A percentile compares a stretch with the other conserved stretches of the same genome.
These are phyloP conservation scores for Lichtheimia hyalospora DNA, from an alignment of 371 early-diverging fungal genomes.

Conservation along the genomic window DNA sequence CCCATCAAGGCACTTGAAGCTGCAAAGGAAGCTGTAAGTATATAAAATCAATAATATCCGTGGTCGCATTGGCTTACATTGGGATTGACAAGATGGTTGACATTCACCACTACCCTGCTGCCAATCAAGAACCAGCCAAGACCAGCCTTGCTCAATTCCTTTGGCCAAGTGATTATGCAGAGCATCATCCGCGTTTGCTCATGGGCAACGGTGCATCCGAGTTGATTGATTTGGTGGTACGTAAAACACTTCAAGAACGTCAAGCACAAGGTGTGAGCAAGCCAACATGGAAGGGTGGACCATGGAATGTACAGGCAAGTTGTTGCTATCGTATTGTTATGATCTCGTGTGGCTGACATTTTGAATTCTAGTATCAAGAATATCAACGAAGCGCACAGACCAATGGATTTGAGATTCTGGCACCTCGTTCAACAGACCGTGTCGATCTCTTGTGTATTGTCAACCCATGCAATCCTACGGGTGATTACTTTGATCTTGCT, in stretches of 20 bases:
- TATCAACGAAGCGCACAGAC: slow-evolving; percentile 82
- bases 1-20: slow-evolving; percentile 72
- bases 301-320: slow-evolving; percentile 71
- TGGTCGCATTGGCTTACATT: background rate
- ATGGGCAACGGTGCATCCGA: slow-evolving; percentile 89
- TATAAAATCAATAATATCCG: background rate
- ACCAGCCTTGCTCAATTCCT: slow-evolving; percentile 76
- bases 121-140: slow-evolving; percentile 87
- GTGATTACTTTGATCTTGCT: slow-evolving; percentile 74
- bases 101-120: slow-evolving; percentile 85
- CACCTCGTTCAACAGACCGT: slow-evolving; percentile 45
- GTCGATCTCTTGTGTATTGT: slow-evolving; percentile 76
- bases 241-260: slow-evolving; percentile 62
- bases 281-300: slow-evolving; percentile 79
- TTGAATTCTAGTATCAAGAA: slow-evolving; percentile 72
- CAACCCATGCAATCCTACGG: slow-evolving; percentile 89
- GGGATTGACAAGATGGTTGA: slow-evolving; percentile 50
- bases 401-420: slow-evolving; percentile 64
- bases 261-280: slow-evolving; percentile 17
- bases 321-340: background rate
- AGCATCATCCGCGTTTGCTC: slow-evolving; percentile 57
- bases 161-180: slow-evolving; percentile 61
- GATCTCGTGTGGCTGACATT: background rate
- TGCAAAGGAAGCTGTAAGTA: slow-evolving; percentile 69
- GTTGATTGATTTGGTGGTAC: slow-evolving; percentile 80